Base-by-base conservation (phyloP, 805 yeast genomes). In the Lipomyces lipofer region DNA sequence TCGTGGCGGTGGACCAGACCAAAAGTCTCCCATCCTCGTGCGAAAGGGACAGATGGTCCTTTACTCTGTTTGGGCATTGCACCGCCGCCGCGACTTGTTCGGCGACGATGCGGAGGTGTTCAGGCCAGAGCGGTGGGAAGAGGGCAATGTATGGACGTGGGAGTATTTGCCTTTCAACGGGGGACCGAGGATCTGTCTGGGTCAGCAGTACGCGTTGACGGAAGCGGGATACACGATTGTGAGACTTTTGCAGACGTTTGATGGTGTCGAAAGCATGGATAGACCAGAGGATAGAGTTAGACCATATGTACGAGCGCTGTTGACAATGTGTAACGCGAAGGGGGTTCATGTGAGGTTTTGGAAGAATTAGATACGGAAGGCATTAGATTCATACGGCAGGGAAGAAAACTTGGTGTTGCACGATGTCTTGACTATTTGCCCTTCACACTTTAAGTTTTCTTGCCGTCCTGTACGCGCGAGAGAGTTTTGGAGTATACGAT, bases 201-300 rank as follows among this genome's bases (percentile, higher is more conserved):
- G 82, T 38, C 82, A 78, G 69, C 82, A 78, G 66, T 78, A 77
- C 66, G 83, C 82, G 8, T 72, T 78, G 25, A 78, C 81, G 19
- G 82, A 78, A 66, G 78, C 79, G 6, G 70, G 76, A 19, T 78
- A 76, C 64, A 68, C 73, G 15, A 60, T 75, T 35, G 73, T 69
- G 13, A 69, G 79, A 56, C 63, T 77, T 42, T 54, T 66, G 29
- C 75, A 72, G 53, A 54, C 54, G 58, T 70, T 66, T 54, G 66
- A 66, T 21, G 52, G 62, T 3, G 22, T 65, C 10, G 63, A 55
- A 42, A 47, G 47, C 5, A 24, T 27, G 2, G 64, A 60, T 32
- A 17, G 9, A 6, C 38, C 40, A 9, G 49, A n/a, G 33, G 17
- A 40, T 7, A 44, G 47, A 9, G 58, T 42, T 12, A 21, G n/a